Evolutionary conservation across 768 basidiomycete species (phyloP), one percentile per base, ranked within the genome.

Genomic region (Psilocybe subaeruginosa): DNA sequence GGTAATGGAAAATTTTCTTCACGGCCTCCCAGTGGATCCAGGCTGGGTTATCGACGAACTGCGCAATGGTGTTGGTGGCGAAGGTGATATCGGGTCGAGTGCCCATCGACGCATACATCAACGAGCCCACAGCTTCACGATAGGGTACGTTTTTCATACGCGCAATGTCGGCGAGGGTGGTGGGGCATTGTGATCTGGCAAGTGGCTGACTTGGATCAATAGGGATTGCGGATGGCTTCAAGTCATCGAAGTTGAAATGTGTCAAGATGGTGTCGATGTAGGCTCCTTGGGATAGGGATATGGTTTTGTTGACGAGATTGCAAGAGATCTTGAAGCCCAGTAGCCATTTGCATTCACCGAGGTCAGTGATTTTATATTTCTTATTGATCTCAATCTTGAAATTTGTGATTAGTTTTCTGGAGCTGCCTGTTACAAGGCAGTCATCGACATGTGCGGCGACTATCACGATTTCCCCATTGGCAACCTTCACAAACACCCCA

Each of bases 111-210:
- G 29, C 19, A 30, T 58, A 64, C 31, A 54, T 75, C 4, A 77
- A 64, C 1, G 70, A 66, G 0, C 77, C 73, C 16, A 77, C 61
- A 2, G 64, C 66, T 50, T 71, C 56, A 0, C 62, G 51, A 53
- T 75, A 77, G 0, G 65, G 72, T 19, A 71, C 52, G 8, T 0
- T 37, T 37, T 47, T 46, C 68, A 75, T 74, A 0, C 48, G 35
- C 23, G 65, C 61, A 8, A 64, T 53, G 14, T 64, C 50, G 11
- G 39, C 43, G 4, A 63, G 60, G 8, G 60, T 47, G 3, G 58
- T 50, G 2, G 67, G 72, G n/a, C 52, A 74, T 49, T 63, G 66
- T 0, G n/a, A 79, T 59, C 2, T 67, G 7, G 57, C 58, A n/a
- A 60, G 49, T 1, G 41, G 53, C n/a, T 31, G 31, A 17, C 27